phyloP scores from a whole-genome alignment of 169 alveolate genomes.

The Plasmodium inui region DNA sequence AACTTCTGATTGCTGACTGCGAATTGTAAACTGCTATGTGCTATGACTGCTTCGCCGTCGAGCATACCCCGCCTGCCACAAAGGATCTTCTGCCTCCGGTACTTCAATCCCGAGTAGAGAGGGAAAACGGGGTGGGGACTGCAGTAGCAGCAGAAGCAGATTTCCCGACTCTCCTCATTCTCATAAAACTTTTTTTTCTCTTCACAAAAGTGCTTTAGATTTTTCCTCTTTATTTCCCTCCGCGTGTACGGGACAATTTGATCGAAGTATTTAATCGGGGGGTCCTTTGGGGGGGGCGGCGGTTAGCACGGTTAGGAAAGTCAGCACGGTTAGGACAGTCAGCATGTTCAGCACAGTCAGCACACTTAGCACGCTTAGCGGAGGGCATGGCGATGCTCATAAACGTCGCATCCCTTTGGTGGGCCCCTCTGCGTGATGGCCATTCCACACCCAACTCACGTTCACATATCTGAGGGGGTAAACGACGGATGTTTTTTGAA shows the following conservation, averaged over 20 bases:
- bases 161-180: background rate
- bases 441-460: background rate
- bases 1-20: too few species aligned
- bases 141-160: constrained; percentile 59
- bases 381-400: background rate
- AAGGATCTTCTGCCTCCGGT: constrained; percentile 12
- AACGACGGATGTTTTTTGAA: constrained; percentile 31
- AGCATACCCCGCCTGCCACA: constrained; percentile 15
- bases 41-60: background rate
- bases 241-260: constrained; percentile 12
- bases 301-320: background rate
- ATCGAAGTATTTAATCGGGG: constrained; percentile 31
- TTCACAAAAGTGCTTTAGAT: constrained; percentile 34
- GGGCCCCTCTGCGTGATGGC: background rate
- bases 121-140: constrained; percentile 25
- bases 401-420: background rate
- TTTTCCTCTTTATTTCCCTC: constrained; percentile 24
- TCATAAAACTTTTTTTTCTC: constrained; percentile 17
- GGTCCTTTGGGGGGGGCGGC: constrained; percentile 11
- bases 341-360: background rate
- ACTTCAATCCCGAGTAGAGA: constrained; percentile 25
- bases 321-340: background rate
- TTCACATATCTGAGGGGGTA: constrained; percentile 63
- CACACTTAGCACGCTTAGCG: background rate
- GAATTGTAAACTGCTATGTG: too few species aligned